A percentile compares a stretch with the other conserved stretches of the same genome.
Conservation (phyloP, 805 yeast species). For the Wickerhamiella dianesei region DNA sequence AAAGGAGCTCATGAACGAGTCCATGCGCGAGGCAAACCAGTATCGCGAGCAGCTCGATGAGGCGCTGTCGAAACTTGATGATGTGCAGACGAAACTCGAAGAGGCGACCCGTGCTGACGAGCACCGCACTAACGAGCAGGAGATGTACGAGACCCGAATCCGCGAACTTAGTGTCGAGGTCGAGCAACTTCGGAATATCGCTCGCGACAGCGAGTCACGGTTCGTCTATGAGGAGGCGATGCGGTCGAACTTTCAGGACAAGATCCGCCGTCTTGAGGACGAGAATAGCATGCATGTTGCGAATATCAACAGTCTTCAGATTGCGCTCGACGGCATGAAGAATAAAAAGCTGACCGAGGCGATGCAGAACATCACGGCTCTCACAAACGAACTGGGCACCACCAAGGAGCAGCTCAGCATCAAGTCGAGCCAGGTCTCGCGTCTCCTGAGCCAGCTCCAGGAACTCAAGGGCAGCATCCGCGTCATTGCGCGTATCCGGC, state of each 20-base stretch:
- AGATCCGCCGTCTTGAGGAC: background rate
- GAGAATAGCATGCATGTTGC: background rate
- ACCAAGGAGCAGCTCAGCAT: background rate
- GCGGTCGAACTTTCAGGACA: background rate
- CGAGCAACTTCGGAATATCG: too few relatives aligned
- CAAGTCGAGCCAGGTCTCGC: background rate
- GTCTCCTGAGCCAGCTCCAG: constrained; percentile 36
- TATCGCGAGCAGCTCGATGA: too few relatives aligned
- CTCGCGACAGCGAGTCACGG: too few relatives aligned
- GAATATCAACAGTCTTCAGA: background rate
- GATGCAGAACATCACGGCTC: background rate
- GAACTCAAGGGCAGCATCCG: constrained; percentile 85
- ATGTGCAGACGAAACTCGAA: background rate
- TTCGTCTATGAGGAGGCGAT: too few relatives aligned
- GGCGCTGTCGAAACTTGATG: background rate
- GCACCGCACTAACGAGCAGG: too few relatives aligned
- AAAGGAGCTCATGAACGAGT: too few relatives aligned
- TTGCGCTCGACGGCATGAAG: background rate
- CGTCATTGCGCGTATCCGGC: constrained; percentile 78
- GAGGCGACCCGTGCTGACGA: background rate
- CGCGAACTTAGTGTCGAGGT: too few relatives aligned
- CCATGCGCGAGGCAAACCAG: too few relatives aligned
- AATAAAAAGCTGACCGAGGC: background rate
- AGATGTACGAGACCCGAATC: too few relatives aligned
- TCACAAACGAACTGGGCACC: background rate